Evolutionary conservation across 345 rosid species (phyloP).

Genomic region (Atalantia buxifolia): DNA sequence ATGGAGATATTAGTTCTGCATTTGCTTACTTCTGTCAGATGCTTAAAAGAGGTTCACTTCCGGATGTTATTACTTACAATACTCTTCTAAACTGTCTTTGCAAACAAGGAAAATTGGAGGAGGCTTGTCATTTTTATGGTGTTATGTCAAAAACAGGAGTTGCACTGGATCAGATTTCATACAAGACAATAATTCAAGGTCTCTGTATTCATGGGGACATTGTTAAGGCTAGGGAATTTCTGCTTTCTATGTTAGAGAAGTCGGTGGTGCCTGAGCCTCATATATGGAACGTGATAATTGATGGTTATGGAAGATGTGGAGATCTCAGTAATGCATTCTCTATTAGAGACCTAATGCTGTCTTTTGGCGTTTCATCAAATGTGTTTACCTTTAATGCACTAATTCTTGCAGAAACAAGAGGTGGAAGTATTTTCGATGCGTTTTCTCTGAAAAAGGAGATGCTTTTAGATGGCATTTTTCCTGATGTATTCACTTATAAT

Average conservation of each 20-base stretch:
- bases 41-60: constrained; percentile 62
- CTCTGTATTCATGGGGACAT: constrained; percentile 46
- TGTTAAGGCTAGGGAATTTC: constrained; percentile 39
- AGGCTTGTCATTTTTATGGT: constrained; percentile 45
- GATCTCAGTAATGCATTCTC: constrained; percentile 41
- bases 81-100: constrained; percentile 62
- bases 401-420: constrained; percentile 50
- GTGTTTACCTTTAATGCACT: constrained; percentile 66
- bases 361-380: constrained; percentile 58
- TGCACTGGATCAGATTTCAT: constrained; percentile 58
- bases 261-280: constrained; percentile 46
- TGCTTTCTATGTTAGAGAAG: constrained; percentile 41
- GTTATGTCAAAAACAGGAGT: constrained; percentile 50
- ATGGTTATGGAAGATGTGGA: constrained; percentile 56
- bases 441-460: constrained; percentile 46
- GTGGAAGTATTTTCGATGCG: constrained; percentile 38
- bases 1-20: constrained; percentile 37
- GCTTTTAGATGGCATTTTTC: constrained; percentile 36
- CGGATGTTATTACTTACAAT: constrained; percentile 62
- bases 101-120: constrained; percentile 50
- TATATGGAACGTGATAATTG: constrained; percentile 65
- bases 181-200: constrained; percentile 56
- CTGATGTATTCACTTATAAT: constrained; percentile 72
- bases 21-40: constrained; percentile 50
- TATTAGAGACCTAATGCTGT: constrained; percentile 52